phyloP scores from a whole-genome alignment of 1,139 yeast species.

The Blastobotrys ciferrii region DNA sequence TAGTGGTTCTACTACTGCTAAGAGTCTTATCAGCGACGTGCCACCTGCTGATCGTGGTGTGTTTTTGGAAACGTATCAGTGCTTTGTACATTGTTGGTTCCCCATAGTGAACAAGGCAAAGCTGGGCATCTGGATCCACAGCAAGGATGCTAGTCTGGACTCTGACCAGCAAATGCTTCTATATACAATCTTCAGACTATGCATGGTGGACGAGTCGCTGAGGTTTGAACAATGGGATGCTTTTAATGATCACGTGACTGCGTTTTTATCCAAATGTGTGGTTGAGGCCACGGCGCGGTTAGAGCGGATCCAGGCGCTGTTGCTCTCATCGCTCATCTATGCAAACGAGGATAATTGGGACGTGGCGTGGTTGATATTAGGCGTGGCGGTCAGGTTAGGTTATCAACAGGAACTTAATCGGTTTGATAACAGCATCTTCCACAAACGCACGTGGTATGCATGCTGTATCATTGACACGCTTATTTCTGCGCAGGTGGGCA shows the following conservation, averaged over 20 bases:
- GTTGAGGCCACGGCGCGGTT: slow-evolving; percentile 4
- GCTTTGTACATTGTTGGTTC: slow-evolving; percentile 23
- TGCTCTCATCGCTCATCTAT: slow-evolving; percentile 17
- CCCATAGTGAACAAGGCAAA: slow-evolving; percentile 24
- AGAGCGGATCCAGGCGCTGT: slow-evolving; percentile 20
- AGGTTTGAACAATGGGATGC: background rate
- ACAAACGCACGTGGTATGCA: slow-evolving; percentile 24
- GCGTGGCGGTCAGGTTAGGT: slow-evolving; percentile 21
- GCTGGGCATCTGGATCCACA: slow-evolving; percentile 16
- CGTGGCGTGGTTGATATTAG: slow-evolving; percentile 21
- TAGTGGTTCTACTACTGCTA: background rate
- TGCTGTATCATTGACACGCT: slow-evolving; percentile 25
- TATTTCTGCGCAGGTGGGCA: slow-evolving; percentile 22
- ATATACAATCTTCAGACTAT: slow-evolving; percentile 13
- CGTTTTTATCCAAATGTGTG: slow-evolving; percentile 3
- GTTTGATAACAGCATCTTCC: slow-evolving; percentile 10
- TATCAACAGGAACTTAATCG: slow-evolving; percentile 18
- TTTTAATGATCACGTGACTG: background rate
- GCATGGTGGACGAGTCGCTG: background rate
- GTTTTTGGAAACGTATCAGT: slow-evolving; percentile 21
- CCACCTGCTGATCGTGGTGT: slow-evolving; percentile 13
- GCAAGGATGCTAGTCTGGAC: slow-evolving; percentile 15
- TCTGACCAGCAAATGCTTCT: slow-evolving; percentile 14
- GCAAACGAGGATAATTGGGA: slow-evolving; percentile 19
- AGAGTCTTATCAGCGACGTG: background rate